These are phyloP conservation scores for Mucor racemosus DNA, from an alignment of 371 early-diverging fungal species.

Conservation along the genomic window DNA sequence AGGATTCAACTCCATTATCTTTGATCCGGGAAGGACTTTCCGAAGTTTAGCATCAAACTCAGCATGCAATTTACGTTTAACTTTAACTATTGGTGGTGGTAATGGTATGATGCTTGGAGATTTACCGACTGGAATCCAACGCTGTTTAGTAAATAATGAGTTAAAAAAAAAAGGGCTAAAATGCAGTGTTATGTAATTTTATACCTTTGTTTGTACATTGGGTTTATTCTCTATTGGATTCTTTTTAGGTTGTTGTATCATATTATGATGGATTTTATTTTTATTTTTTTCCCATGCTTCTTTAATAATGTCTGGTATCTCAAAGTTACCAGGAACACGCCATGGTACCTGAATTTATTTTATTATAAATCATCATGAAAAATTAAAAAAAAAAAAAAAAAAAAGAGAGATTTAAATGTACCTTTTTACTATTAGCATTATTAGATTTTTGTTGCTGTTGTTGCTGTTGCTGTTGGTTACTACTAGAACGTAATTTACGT, in stretches of 20 bases:
- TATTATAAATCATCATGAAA: not conserved
- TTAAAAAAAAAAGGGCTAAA: not conserved
- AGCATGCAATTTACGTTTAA: constrained; percentile 41
- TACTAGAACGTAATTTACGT: constrained; percentile 7
- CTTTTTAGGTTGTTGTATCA: constrained; percentile 14
- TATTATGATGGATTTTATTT: constrained; percentile 15
- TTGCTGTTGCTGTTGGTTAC: not conserved
- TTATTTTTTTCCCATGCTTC: constrained; percentile 42
- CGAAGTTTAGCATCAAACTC: constrained; percentile 53
- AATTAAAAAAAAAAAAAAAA: not conserved
- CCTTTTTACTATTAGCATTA: constrained; percentile 7
- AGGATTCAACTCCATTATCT: constrained; percentile 51
- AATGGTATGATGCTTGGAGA: constrained; percentile 43
- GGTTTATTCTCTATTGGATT: constrained; percentile 13
- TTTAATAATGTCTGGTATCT: constrained; percentile 57
- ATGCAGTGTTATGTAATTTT: constrained; percentile 1
- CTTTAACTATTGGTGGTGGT: constrained; percentile 39
- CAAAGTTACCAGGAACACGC: constrained; percentile 52
- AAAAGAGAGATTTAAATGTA: not conserved
- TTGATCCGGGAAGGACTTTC: constrained; percentile 47
- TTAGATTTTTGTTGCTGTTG: not conserved
- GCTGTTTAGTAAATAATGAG: constrained; percentile 6
- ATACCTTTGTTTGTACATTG: constrained; percentile 24
- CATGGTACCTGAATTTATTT: constrained; percentile 39
- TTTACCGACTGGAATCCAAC: constrained; percentile 53